Percentiles rank a stretch among this genome's conserved stretches.
Conservation (phyloP, 192 early-diverging fungal genomes). For the Coemansia sp. region DNA sequence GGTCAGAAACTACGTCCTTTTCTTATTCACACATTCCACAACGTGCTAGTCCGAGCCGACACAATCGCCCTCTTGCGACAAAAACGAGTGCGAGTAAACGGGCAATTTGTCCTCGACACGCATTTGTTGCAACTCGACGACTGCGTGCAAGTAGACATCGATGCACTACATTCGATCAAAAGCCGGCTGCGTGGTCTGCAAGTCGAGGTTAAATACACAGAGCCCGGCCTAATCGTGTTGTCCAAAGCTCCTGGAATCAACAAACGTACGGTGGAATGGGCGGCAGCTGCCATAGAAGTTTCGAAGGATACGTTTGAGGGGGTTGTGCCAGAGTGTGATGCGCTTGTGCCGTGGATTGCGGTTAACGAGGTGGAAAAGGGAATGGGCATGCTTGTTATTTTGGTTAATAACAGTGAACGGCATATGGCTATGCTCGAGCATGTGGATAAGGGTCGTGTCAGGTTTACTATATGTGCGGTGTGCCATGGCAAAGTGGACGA, state of each 20-base stretch:
- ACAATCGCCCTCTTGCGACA: conserved; percentile 27
- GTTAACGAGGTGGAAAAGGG: conserved; percentile 62
- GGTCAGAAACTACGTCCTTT: conserved; percentile 40
- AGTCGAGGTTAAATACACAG: conserved; percentile 54
- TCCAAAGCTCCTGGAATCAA: conserved; percentile 60
- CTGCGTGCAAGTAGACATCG: conserved; percentile 53
- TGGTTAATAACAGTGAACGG: conserved; percentile 22
- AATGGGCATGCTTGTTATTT: conserved; percentile 53
- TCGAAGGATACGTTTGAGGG: background rate
- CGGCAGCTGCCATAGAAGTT: conserved; percentile 14
- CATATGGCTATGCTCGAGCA: background rate
- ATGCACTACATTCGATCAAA: conserved; percentile 41
- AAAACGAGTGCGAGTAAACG: conserved; percentile 59
- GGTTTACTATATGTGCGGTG: conserved; percentile 34
- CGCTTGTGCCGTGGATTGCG: conserved; percentile 37
- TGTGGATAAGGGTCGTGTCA: conserved; percentile 12
- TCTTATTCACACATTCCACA: conserved; percentile 34
- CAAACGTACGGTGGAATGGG: conserved; percentile 25
- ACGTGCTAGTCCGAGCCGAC: conserved; percentile 31
- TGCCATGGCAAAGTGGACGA: conserved; percentile 47
- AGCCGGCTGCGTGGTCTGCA: conserved; percentile 49
- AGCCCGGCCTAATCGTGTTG: conserved; percentile 56
- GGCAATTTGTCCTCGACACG: conserved; percentile 51
- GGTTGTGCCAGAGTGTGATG: background rate
- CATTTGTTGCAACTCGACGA: conserved; percentile 52